Evolutionary conservation across 352 stramenopile species (phyloP).

Genomic region (Peronospora belbahrii): DNA sequence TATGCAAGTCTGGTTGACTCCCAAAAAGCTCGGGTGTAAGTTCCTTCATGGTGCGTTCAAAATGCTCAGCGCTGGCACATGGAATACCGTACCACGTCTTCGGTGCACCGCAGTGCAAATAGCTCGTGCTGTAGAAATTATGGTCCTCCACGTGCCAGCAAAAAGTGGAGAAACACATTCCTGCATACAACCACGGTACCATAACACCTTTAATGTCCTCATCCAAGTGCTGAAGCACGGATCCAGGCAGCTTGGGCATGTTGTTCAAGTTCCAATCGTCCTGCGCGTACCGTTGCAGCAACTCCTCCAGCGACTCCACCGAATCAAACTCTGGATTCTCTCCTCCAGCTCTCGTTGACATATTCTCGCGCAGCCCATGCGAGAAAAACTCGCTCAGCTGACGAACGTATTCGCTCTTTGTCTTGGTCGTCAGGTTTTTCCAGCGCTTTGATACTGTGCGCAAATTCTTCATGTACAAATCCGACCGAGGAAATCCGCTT

Average conservation of each 20-base stretch:
- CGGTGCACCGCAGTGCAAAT: constrained; percentile 93
- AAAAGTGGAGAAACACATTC: constrained; percentile 98
- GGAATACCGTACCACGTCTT: constrained; percentile 99
- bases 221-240: constrained; percentile 92
- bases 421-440: constrained; percentile 36
- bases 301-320: constrained; percentile 32
- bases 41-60: constrained; percentile 86
- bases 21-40: constrained; percentile 93
- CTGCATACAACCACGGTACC: constrained; percentile 99
- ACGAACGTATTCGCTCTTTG: constrained; percentile 24
- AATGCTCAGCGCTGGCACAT: constrained; percentile 82
- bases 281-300: constrained; percentile 65
- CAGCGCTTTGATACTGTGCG: constrained; percentile 44
- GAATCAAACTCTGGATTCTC: constrained; percentile 12
- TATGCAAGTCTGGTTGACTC: constrained; percentile 93
- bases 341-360: constrained; percentile 14
- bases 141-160: constrained; percentile 99
- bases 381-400: constrained; percentile 46
- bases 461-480: constrained; percentile 48
- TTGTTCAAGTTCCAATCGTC: constrained; percentile 99
- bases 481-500: constrained; percentile 77
- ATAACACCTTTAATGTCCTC: constrained; percentile 98
- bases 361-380: constrained; percentile 33
- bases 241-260: constrained; percentile 90
- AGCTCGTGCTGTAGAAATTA: constrained; percentile 99